Evolutionary conservation across 73 alveolate genomes (phyloP), one percentile per base, ranked within the genome.

Genomic region (Blepharisma stoltei): DNA sequence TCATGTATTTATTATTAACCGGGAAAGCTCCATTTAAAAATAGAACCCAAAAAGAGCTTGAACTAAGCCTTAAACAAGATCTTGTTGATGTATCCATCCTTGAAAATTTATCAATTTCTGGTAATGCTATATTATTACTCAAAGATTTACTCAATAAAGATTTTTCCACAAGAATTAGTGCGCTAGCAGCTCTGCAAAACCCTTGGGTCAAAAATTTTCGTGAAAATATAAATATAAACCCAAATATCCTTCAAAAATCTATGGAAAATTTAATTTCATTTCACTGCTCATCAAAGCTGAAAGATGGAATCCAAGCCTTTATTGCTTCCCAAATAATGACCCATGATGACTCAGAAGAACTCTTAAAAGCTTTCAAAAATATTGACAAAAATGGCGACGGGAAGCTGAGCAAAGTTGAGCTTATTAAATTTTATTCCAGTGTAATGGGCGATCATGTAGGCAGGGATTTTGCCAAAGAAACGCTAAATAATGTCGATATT

Each of bases 11-110:
- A 25, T 25, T 60, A 14, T 9, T 60, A 20, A 60, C 73, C 0
- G 73, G 73, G 2, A 14, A 38, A 60, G 23, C 73, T 20, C 73
- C 73, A 20, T 60, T 60, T 60, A 18, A n/a, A 60, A 38, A 60
- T 9, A 18, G 46, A 14, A 8, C 23, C 14, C 14, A 14, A 14
- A 9, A 14, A 20, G 23, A 14, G 14, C 23, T n/a, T 5, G 73
- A 60, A 2, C 46, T 14, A 38, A 14, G 14, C 18, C 0, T 20
- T 8, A 60, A 60, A 25, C 14, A 14, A 14, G 45, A 25, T 14
- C 73, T 9, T 8, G 5, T 60, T 18, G 11, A 14, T 18, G 37
- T 18, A 1, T 9, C 14, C 0, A 14, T 25, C 23, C 5, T 60
- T 1, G 45, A 18, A 14, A 11, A 5, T 14, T 9, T 18, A 8